Base-by-base conservation (phyloP, 805 yeast species). In the Candida palmyrensis region DNA sequence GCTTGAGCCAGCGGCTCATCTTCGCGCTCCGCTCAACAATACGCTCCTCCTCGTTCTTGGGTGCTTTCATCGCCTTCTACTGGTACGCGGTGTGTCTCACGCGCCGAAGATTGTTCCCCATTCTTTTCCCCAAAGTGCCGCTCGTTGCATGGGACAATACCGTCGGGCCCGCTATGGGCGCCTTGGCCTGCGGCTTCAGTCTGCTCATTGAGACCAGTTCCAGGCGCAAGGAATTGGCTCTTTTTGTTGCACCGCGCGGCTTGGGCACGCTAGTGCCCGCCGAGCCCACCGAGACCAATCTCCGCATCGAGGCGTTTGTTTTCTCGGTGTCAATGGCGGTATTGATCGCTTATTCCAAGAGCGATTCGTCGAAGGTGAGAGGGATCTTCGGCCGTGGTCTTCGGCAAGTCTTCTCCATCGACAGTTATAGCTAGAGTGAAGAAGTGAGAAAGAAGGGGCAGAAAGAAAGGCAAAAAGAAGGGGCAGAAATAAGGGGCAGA, bases 41-140 rank as follows among this genome's bases (percentile, higher is more conserved):
- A 3, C 44, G 74, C 26, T 69, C 74, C 5, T 63, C 74, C 5
- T 47, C 58, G 18, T 70, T 70, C 45, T 51, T 70, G 32, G 71
- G 66, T 3, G 36, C 60, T 2, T 70, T 58, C 40, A 69, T 70
- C 18, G 56, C 56, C 10, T 47, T 67, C 28, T 54, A 54, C 37
- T 70, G 75, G 75, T 71, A 71, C 40, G 61, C 62, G 6, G 74
- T 71, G 10, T 70, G 76, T 44, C 47, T 69, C 16, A 53, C 59
- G 3, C 47, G 76, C 30, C 55, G 61, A 3, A 41, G 71, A 35
- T 32, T 67, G 3, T 53, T 67, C 1, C 73, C 73, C 3, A 35
- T 33, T 14, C 31, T 68, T 13, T 59, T 66, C 40, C 71, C 73
- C 3, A 36, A 45, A 3, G 55, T 53, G 1, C 58, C 66, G 6